phyloP scores from a whole-genome alignment of 225 moss, liverwort and hornwort species.

The Thuidium tamariscinum region DNA sequence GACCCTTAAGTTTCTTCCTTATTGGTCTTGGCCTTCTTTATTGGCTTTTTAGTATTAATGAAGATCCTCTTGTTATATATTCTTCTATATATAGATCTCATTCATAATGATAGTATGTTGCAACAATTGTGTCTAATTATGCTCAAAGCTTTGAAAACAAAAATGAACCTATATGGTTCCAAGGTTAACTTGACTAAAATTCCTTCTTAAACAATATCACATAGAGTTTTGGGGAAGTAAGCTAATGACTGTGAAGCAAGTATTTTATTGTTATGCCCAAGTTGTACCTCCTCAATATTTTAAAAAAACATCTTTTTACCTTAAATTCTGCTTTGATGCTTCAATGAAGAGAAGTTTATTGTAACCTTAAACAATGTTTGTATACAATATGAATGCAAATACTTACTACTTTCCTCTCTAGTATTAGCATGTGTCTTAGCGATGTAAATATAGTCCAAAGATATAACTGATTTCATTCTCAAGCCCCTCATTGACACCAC shows the following conservation, averaged over 20 bases:
- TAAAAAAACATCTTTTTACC: fast-evolving
- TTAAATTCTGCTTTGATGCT: background rate
- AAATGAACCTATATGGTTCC: background rate
- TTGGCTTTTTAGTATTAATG: fast-evolving
- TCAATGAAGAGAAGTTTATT: background rate
- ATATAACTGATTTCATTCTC: background rate
- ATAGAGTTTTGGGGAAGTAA: background rate
- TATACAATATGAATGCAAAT: background rate
- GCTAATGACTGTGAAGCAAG: background rate
- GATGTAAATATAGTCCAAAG: background rate
- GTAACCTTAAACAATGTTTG: no score
- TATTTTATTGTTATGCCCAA: fast-evolving
- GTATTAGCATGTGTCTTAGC: fast-evolving
- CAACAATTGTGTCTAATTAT: background rate
- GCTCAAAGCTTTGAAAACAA: background rate
- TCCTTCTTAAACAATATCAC: background rate
- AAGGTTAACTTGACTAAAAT: background rate
- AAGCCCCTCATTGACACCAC: background rate
- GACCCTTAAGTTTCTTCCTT: no score
- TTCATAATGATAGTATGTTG: background rate
- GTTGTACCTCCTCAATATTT: background rate
- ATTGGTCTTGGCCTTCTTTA: no score
- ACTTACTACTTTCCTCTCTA: background rate
- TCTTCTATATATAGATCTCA: fast-evolving
- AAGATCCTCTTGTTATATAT: background rate